phyloP scores from a whole-genome alignment of 257 asterid genomes.

The Fraxinus pennsylvanica region DNA sequence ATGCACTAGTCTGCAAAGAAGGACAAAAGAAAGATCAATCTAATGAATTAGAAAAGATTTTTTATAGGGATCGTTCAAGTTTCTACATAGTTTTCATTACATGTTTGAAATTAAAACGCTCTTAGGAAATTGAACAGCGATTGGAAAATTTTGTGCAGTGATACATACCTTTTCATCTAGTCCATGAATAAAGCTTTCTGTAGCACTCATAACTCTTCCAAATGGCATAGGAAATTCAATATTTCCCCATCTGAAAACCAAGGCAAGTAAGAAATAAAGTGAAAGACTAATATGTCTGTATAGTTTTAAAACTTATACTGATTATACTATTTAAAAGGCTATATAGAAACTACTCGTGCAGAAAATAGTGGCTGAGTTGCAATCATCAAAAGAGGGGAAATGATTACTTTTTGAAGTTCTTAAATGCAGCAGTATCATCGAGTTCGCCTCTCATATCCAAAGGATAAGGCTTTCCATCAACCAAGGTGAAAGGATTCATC shows the following conservation, averaged over 20 bases:
- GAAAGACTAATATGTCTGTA: neutral
- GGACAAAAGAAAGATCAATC: neutral
- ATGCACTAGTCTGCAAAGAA: conserved; percentile 84
- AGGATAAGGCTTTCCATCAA: conserved; percentile 93
- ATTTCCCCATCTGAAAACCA: conserved; percentile 74
- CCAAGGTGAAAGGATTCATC: conserved; percentile 95
- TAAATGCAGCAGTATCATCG: conserved; percentile 93
- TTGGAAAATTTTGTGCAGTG: neutral
- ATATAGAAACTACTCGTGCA: neutral
- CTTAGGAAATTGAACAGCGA: neutral
- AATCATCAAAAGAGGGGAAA: neutral
- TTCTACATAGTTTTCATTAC: neutral
- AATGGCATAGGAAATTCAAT: conserved; percentile 92
- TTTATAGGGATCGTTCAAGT: neutral
- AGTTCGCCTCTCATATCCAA: conserved; percentile 98
- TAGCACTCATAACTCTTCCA: conserved; percentile 87
- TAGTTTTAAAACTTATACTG: neutral
- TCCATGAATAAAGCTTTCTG: conserved; percentile 80
- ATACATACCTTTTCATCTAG: conserved; percentile 82
- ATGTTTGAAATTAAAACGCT: neutral
- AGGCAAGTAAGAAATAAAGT: conserved; percentile 12
- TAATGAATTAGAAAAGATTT: neutral
- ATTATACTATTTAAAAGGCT: neutral
- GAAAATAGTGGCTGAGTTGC: neutral
- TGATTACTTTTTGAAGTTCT: conserved; percentile 90